These are phyloP conservation scores for Penicillium hesseltinei DNA, from an alignment of 2,329 filamentous ascomycete genomes.

Conservation along the genomic window DNA sequence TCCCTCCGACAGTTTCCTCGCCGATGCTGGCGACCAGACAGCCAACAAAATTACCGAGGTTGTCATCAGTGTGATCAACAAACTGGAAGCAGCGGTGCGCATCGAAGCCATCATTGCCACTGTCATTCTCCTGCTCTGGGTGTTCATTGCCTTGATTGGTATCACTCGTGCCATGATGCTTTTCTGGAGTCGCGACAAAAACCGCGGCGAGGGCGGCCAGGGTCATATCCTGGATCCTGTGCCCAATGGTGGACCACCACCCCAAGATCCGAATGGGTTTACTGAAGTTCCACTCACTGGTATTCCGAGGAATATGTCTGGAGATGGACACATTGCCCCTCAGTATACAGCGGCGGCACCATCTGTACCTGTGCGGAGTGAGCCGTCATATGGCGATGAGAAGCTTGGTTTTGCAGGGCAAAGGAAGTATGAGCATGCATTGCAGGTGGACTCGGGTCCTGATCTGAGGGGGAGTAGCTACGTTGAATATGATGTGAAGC, in stretches of 20 bases:
- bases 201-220: conserved; percentile 58
- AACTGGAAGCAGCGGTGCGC: conserved; percentile 66
- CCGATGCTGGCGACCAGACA: conserved; percentile 69
- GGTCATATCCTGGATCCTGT: conserved; percentile 28
- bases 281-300: conserved; percentile 39
- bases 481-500: conserved; percentile 39
- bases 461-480: conserved; percentile 36
- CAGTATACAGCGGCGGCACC: conserved; percentile 26
- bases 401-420: conserved; percentile 46
- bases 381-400: conserved; percentile 35
- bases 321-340: conserved; percentile 21
- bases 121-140: conserved; percentile 71
- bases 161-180: conserved; percentile 64
- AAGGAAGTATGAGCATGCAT: conserved; percentile 31
- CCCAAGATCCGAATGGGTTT: conserved; percentile 30
- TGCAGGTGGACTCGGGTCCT: conserved; percentile 28
- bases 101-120: conserved; percentile 78
- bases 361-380: conserved; percentile 1
- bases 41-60: conserved; percentile 79
- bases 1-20: conserved; percentile 65
- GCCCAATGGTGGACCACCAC: conserved; percentile 5
- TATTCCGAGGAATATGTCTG: conserved; percentile 23
- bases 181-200: conserved; percentile 60
- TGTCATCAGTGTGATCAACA: conserved; percentile 66
- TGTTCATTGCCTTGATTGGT: conserved; percentile 74